Base-by-base conservation (phyloP, 345 rosid genomes). In the Salix suchowensis region DNA sequence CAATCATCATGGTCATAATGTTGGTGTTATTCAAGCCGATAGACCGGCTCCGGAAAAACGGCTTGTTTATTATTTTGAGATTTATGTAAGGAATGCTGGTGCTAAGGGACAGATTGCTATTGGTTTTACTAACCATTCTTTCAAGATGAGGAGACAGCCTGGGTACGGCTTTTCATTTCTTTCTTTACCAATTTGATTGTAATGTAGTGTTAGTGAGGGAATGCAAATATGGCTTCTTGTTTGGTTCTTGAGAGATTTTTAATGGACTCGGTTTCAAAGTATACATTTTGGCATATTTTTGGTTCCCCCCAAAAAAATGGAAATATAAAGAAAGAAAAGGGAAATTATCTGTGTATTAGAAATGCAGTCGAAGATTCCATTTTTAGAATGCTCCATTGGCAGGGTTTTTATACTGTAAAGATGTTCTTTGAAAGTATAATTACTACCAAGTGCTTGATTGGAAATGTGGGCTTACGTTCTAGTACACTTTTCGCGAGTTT, bases 131-230 rank as follows among this genome's bases (percentile, higher is more conserved):
- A 82, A 44, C 71, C 94, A 90, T 65, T 78, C 70, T 64, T 93
- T 91, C 88, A 91, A 87, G 78, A 93, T 92, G 99, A 84, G 98
- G 39, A 88, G 97, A 77, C 99, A 91, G 68, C 96, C 98, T 12
- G 98, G 98, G 98, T 93, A 62, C 28, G 9, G 18, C 8, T 5
- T 55, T 2, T 18, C 37, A 4, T 8, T 18, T 48, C 54, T 16
- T 55, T 37, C 8, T 1, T 54, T 65, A 32, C 30, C 0, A 3
- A 6, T 54, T 55, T 26, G 36, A 10, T 76, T 40, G 50, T 28
- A 70, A 28, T 36, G 16, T 73, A 66, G 21, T 1, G 42, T 36
- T 18, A 34, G 40, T 39, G 26, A 36, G 32, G 32, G 37, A 37
- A 5, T 58, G 64, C 60, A 61, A 24, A 44, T 26, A 21, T 42